Percentiles rank a stretch among this genome's conserved stretches.
These are phyloP conservation scores for Laguncularia racemosa DNA, from an alignment of 345 rosid genomes.

Conservation along the genomic window DNA sequence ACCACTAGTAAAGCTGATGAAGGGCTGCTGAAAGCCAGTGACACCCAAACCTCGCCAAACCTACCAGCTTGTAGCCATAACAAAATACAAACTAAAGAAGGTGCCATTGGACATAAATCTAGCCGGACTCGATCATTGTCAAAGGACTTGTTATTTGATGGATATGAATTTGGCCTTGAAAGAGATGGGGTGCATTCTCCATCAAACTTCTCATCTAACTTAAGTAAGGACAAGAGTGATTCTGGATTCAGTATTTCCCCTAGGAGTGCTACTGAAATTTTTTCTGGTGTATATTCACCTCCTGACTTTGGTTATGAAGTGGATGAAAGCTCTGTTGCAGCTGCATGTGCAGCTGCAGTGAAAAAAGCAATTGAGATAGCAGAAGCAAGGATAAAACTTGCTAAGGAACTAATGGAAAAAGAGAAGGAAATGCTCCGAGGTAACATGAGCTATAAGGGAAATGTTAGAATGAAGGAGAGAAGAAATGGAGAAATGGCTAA, in stretches of 20 bases:
- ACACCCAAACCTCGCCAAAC: slow-evolving; percentile 20
- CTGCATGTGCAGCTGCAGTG: slow-evolving; percentile 85
- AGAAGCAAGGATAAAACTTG: slow-evolving; percentile 59
- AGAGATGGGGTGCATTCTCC: slow-evolving; percentile 22
- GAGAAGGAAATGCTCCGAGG: slow-evolving; percentile 45
- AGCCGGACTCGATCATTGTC: slow-evolving; percentile 25
- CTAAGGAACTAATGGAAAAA: slow-evolving; percentile 71
- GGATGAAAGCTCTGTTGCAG: slow-evolving; percentile 72
- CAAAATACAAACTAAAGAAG: slow-evolving; percentile 13
- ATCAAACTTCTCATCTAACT: slow-evolving; percentile 17
- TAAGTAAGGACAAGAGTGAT: slow-evolving; percentile 14
- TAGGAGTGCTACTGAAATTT: slow-evolving; percentile 29
- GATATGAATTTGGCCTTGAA: slow-evolving; percentile 24
- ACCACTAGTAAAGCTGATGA: slow-evolving; percentile 12
- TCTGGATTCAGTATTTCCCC: slow-evolving; percentile 25
- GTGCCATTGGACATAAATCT: slow-evolving; percentile 17
- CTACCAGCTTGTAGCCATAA: slow-evolving; percentile 17
- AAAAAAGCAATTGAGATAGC: slow-evolving; percentile 86
- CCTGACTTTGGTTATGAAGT: slow-evolving; percentile 58
- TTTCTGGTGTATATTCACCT: slow-evolving; percentile 39
- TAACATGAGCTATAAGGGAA: slow-evolving; percentile 27
- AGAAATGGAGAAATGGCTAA: slow-evolving; percentile 21
- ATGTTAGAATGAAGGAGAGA: slow-evolving; percentile 23
- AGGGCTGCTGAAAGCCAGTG: slow-evolving; percentile 18
- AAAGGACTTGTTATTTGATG: slow-evolving; percentile 28